Evolutionary conservation across 129 eudicot genomes (phyloP), one percentile per base, ranked within the genome.

Genomic region (Pseudognaphalium luteoalbum): DNA sequence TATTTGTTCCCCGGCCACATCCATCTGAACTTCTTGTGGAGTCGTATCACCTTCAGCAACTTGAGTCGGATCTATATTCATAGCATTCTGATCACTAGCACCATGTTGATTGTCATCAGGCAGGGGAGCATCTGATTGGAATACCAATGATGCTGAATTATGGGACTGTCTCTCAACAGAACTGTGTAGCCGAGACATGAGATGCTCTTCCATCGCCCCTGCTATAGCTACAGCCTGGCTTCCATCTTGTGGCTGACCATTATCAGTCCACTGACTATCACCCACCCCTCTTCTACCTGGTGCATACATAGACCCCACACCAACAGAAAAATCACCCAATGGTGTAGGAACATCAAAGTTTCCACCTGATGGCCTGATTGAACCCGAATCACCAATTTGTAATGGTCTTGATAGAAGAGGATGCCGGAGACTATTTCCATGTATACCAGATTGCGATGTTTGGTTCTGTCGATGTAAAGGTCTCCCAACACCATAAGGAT

Each of bases 331-430:
- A 60, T 7, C 66, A 60, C 66, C 35, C 66, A 60, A 60, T 60
- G 66, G 33, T 61, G 66, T 12, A 12, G 37, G 66, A 17, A 60
- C 66, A 25, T 20, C 66, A 28, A 15, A 25, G 66, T 25, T 61
- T 14, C 66, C 66, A 21, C 66, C 17, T 21, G 37, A 61, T 12
- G 66, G 17, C 16, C 67, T 14, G 16, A 62, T 62, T 22, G 7
- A 25, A 62, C 67, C 33, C n/a, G 17, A 12, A 10, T 28, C 35
- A 22, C 64, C 64, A 58, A 32, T 28, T 16, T 62, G 39, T 22
- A 20, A 62, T 62, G 67, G 39, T 28, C 67, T 62, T 62, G 37
- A 62, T 12, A 29, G n/a, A 62, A 62, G 67, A 62, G 67, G 67
- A 62, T 62, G 39, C 34, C 17, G 17, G 17, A 61, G 19, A 61